Base-by-base conservation (phyloP, 371 early-diverging fungal species). In the Caulochytrium protostelioides region DNA sequence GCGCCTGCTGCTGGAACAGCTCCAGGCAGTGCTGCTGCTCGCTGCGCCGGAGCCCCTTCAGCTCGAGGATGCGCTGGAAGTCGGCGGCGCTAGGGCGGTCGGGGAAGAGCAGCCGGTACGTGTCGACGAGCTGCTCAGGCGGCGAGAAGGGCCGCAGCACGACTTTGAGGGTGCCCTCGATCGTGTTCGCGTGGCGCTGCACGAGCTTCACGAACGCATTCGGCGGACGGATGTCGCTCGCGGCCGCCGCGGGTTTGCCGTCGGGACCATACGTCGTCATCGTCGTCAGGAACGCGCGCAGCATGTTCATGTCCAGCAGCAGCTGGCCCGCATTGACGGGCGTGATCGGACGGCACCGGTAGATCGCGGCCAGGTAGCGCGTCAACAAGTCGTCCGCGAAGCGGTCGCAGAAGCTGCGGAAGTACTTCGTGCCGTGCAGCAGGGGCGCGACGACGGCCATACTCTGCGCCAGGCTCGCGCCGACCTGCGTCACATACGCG, bases 111-210 rank as follows among this genome's bases (percentile, higher is more conserved):
- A 85, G 50, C n/a, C 85, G 40, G 43, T 83, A 90, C 23, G 81
- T 80, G 29, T 78, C 78, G 6, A 87, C 71, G 37, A 85, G 71
- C 19, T 70, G 80, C 6, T 82, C 80, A 4, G 66, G 43, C 0
- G 94, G 89, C 16, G 83, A 83, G 21, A 55, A 58, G 0, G 89
- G 80, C 2, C 79, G 71, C 66, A 92, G 61, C n/a, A 83, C 62
- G 1, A 80, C 76, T 50, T 92, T 92, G 4, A 91, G 57, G 14
- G 89, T 57, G 16, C 75, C 69, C 52, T 91, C 91, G 13, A 76
- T 58, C 35, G 70, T 76, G 17, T 13, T 32, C 10, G 32, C 1
- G 8, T 1, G 22, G 18, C 21, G 18, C 13, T 6, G 6, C 8
- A 32, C 8, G 20, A 6, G 4, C 32, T 6, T 17, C 32, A 32